Evolutionary conservation across 805 yeast genomes (phyloP), one percentile per base, ranked within the genome.

Genomic region (Starmerella lactis-condensi): DNA sequence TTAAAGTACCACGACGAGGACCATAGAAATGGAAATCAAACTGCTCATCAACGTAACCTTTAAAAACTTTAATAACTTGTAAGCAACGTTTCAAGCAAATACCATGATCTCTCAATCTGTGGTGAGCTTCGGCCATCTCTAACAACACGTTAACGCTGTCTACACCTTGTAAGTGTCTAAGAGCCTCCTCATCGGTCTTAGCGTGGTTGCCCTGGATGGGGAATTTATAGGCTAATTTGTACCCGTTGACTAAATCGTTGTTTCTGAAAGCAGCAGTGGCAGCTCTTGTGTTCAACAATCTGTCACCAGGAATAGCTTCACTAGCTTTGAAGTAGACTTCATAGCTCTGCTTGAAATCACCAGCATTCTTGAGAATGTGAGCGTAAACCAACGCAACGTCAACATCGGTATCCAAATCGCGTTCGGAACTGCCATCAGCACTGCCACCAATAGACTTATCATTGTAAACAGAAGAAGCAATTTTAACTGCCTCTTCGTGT

Each of bases 11-110:
- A 44, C 75, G 71, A 54, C 94, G 69, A 63, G 78, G 68, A 50
- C 92, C 76, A 52, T 79, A 89, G 28, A 77, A 73, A 51, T 89
- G 96, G 72, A 85, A 89, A 52, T 89, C 99, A 40, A 75, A 64
- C 57, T 89, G 95, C 49, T 89, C 98, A 39, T 67, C 68, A 47
- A 61, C 67, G 54, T 71, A 82, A 32, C 70, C 75, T 26, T 69
- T 63, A 53, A 71, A 82, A 19, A 76, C 66, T 37, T 69, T 69
- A 30, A 69, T 58, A 28, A 82, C 62, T 2, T 79, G 72, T 25
- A 58, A 52, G 49, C 65, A 78, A 45, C 96, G 66, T 54, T 89
- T 89, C 39, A 82, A 56, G 0, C 95, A 70, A 41, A 89, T 55
- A 0, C 92, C 93, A 17, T 53, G 58, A 29, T 64, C 54, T 41